Base-by-base conservation (phyloP, 2,329 filamentous ascomycete species). In the Westerdykella ornata region DNA sequence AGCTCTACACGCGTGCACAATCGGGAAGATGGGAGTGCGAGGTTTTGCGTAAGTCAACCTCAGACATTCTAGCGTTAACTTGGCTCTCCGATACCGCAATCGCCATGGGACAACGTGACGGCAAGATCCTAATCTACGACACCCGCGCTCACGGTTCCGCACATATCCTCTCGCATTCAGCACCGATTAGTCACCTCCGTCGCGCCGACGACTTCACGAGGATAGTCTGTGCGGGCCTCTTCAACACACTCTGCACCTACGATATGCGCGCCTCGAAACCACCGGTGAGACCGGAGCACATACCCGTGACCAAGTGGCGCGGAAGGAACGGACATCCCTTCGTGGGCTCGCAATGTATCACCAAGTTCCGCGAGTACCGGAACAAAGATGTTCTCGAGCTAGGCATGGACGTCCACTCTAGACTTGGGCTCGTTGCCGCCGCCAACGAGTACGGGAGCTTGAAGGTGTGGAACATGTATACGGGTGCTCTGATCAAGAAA, bases 11-110 rank as follows among this genome's bases (percentile, higher is more conserved):
- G 1, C 49, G 57, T 17, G 46, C 46, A 7, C 40, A 41, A 26
- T 31, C 43, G 16, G 58, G 52, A 28, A 35, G 38, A 7, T 66
- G 55, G 59, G 43, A 57, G 42, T 33, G 30, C 14, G 28, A 38
- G 3, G 48, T 39, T 1, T 35, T 36, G 0, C 35, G 51, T 1
- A 29, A 49, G n/a, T 31, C 43, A 5, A n/a, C 44, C 0, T 47
- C 54, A 4, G 63, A 68, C 30, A 47, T 66, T 11, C 48, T 65
- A 7, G 49, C 63, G 0, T 31, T 68, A 3, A 49, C 58, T 15
- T 69, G 65, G 65, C 47, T 66, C 2, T 54, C 49, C 1, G 46
- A 51, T 9, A 61, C 47, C 6, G 56, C 55, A 5, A 30, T 69
- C 15, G 54, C 55, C 2, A 41, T 46, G 2, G 66, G 66, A 6